These are phyloP conservation scores for Croton laevigatus DNA, from an alignment of 441 rosid species.

Conservation along the genomic window DNA sequence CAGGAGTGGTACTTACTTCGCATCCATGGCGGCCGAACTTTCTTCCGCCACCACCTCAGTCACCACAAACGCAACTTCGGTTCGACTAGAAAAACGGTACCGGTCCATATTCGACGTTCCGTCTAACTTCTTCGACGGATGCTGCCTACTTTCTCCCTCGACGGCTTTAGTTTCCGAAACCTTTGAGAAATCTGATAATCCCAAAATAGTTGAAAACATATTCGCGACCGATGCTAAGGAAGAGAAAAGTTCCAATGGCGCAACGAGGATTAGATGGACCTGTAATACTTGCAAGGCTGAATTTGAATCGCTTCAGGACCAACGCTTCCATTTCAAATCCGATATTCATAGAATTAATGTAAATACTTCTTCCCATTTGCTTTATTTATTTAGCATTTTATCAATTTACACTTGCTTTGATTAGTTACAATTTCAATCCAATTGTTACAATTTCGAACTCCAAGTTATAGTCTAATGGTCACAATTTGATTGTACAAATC, in stretches of 20 bases:
- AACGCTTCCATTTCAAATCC: constrained; percentile 91
- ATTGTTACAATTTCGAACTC: too few species aligned
- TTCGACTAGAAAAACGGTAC: constrained; percentile 35
- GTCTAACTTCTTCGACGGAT: constrained; percentile 59
- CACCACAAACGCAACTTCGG: constrained; percentile 8
- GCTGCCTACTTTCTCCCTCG: constrained; percentile 54
- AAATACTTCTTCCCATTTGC: constrained; percentile 11
- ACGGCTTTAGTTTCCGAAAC: constrained; percentile 30
- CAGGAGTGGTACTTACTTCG: not conserved
- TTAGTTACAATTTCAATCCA: too few species aligned
- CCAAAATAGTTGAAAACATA: constrained; percentile 9
- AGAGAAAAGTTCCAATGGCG: constrained; percentile 31
- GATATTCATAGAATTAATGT: constrained; percentile 94
- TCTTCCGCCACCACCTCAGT: constrained; percentile 12
- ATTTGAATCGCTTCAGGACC: constrained; percentile 80
- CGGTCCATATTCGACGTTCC: constrained; percentile 68
- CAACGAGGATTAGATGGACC: constrained; percentile 61
- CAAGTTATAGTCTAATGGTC: too few species aligned
- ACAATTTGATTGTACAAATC: not conserved
- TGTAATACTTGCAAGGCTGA: constrained; percentile 82
- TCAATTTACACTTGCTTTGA: not conserved
- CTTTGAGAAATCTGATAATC: constrained; percentile 21
- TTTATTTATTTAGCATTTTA: not conserved
- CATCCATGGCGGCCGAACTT: constrained; percentile 37
- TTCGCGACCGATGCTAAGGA: constrained; percentile 29